Base-by-base conservation (phyloP, 768 basidiomycete genomes). In the Russula earlei region DNA sequence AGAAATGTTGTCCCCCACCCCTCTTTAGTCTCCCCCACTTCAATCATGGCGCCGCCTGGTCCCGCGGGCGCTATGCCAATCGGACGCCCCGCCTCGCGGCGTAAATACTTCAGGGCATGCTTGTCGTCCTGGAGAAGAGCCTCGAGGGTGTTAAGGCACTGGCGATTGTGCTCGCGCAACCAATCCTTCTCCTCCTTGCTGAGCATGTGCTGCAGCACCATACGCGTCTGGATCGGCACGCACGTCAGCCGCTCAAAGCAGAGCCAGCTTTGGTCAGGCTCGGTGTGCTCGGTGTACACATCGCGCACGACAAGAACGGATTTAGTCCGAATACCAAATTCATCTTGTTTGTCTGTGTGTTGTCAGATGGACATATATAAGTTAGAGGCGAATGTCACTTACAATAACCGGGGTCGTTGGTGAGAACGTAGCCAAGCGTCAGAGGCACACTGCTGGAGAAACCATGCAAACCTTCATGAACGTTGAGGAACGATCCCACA, bases 321-420 rank as follows among this genome's bases (percentile, higher is more conserved):
- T 70, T 99, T 96, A 46, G 93, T 91, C 5, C 96, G 81, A 69
- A 99, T 84, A 5, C 96, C 96, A 78, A 83, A 98, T 61, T 80
- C 76, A 12, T 85, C 83, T 49, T 84, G 83, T 27, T 81, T 77
- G 68, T 94, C 87, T 71, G 43, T 33, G 12, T n/a, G 33, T 12
- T 33, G 43, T 44, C 15, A 36, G 40, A 36, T 34, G 41, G 12
- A 38, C 24, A 1, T 25, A 10, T 5, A 1, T 10, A 17, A 17
- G 41, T 47, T 44, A 4, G 31, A 17, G 15, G 3, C 27, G 20
- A n/a, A n/a, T n/a, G n/a, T n/a, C n/a, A n/a, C n/a, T n/a, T n/a
- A n/a, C n/a, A n/a, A n/a, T n/a, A n/a, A 0, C 92, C 92, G 45
- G 93, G 95, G 70, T 97, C 93, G 64, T 96, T 94, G 46, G 92